These are phyloP conservation scores for Candolleomyces eurysporus DNA, from an alignment of 768 basidiomycete species.

Conservation along the genomic window DNA sequence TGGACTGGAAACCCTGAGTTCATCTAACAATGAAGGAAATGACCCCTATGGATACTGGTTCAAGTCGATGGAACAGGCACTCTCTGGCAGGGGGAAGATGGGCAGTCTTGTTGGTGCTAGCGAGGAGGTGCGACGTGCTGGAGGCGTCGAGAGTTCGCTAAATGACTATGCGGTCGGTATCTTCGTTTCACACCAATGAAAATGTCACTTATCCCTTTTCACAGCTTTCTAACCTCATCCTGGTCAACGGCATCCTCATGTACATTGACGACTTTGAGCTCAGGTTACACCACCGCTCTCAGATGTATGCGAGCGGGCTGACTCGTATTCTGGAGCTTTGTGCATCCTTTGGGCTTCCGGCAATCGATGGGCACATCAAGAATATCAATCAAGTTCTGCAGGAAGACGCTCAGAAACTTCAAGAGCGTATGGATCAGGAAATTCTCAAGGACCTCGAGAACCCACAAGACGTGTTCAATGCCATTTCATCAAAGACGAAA, in stretches of 20 bases:
- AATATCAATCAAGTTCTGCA: slow-evolving; percentile 60
- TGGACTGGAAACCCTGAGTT: slow-evolving; percentile 73
- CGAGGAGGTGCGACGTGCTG: slow-evolving; percentile 75
- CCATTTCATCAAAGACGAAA: slow-evolving; percentile 72
- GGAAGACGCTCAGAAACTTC: slow-evolving; percentile 71
- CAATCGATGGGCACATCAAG: slow-evolving; percentile 65
- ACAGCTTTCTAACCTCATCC: slow-evolving; percentile 69
- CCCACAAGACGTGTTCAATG: slow-evolving; percentile 85
- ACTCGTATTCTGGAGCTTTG: slow-evolving; percentile 70
- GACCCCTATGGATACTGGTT: slow-evolving; percentile 89
- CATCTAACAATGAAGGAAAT: slow-evolving; percentile 56
- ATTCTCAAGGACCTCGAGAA: slow-evolving; percentile 75
- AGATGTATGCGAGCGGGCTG: slow-evolving; percentile 89
- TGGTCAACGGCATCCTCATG: slow-evolving; percentile 67
- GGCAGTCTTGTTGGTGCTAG: slow-evolving; percentile 94
- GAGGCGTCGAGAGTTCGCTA: slow-evolving; percentile 63
- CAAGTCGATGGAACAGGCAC: slow-evolving; percentile 67
- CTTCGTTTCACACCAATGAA: not conserved
- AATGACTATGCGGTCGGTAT: slow-evolving; percentile 81
- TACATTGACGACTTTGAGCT: slow-evolving; percentile 76
- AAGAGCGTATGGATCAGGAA: slow-evolving; percentile 72
- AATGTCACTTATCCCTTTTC: slow-evolving; percentile 8
- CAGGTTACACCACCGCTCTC: slow-evolving; percentile 80
- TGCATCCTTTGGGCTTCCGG: slow-evolving; percentile 58
- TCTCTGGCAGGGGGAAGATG: slow-evolving; percentile 89